phyloP scores from a whole-genome alignment of 75 land plant species.

The Isoetes taiwanensis region DNA sequence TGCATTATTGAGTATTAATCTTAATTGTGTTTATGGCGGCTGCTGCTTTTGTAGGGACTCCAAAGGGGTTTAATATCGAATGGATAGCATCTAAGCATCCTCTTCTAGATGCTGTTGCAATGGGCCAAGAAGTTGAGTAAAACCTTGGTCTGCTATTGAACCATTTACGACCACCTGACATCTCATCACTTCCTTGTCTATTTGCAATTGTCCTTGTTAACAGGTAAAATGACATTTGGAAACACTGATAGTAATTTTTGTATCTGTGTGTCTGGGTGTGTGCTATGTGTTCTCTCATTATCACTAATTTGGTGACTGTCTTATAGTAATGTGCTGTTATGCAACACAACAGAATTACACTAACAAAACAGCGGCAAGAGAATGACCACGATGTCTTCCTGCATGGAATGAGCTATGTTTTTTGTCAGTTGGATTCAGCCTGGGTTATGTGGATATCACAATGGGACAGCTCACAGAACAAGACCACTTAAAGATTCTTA shows the following conservation, averaged over 20 bases:
- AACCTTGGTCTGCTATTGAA: slow-evolving; percentile 61
- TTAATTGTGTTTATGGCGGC: background rate
- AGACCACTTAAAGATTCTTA: too few species aligned
- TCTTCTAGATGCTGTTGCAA: slow-evolving; percentile 49
- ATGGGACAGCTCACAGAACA: too few species aligned
- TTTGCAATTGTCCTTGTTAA: slow-evolving; percentile 75
- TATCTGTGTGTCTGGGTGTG: background rate
- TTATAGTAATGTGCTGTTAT: too few species aligned
- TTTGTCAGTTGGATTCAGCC: too few species aligned
- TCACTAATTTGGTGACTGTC: too few species aligned
- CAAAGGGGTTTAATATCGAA: slow-evolving; percentile 50
- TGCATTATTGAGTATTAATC: background rate
- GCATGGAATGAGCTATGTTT: too few species aligned
- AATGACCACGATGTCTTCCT: too few species aligned
- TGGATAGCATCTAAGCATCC: slow-evolving; percentile 87
- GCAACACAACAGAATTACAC: too few species aligned
- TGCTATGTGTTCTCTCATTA: too few species aligned
- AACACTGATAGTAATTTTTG: background rate
- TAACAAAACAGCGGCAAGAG: too few species aligned
- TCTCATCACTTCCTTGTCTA: slow-evolving; percentile 48
- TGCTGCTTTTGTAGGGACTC: slow-evolving; percentile 13
- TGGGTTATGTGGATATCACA: too few species aligned
- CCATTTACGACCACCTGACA: slow-evolving; percentile 52
- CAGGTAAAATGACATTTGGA: slow-evolving; percentile 32
- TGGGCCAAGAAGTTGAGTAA: slow-evolving; percentile 79